Evolutionary conservation across 768 basidiomycete species (phyloP).

Genomic region (Cyathus striatus): DNA sequence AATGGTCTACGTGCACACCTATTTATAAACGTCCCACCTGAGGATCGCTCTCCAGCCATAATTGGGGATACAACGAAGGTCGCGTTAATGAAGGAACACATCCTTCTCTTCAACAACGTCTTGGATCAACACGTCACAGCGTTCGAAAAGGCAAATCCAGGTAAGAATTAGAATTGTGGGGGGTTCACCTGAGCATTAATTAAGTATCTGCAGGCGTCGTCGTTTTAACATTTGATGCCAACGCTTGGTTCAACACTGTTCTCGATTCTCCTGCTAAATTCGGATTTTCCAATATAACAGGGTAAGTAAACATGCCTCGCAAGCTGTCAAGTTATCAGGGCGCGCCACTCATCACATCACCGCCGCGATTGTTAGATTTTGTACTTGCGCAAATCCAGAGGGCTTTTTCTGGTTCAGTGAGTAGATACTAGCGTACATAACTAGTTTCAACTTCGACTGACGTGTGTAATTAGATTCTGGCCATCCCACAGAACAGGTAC

Average conservation of each 20-base stretch:
- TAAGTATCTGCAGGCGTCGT: conserved; percentile 21
- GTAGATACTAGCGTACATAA: conserved; percentile 11
- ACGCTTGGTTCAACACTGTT: conserved; percentile 41
- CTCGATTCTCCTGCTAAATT: conserved; percentile 33
- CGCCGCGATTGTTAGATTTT: conserved; percentile 28
- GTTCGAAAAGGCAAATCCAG: conserved; percentile 32
- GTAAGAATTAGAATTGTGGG: conserved; percentile 8
- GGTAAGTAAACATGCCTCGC: too few species aligned
- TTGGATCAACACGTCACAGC: conserved; percentile 26
- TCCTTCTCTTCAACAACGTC: conserved; percentile 35
- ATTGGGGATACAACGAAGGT: conserved; percentile 28
- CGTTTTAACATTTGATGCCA: conserved; percentile 45
- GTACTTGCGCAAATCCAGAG: conserved; percentile 37
- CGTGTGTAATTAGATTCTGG: conserved; percentile 42
- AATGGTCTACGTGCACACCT: conserved; percentile 40
- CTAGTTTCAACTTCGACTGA: background rate
- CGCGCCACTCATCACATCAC: background rate
- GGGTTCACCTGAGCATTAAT: background rate
- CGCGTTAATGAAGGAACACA: conserved; percentile 30
- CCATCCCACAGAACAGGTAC: conserved; percentile 46
- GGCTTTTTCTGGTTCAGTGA: conserved; percentile 51
- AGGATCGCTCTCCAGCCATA: conserved; percentile 38
- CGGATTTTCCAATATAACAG: conserved; percentile 47
- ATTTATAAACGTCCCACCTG: conserved; percentile 55
- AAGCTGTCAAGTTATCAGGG: too few species aligned